A percentile compares a stretch with the other conserved stretches of the same genome.
Conservation (phyloP, 805 yeast species). For the Clavispora vitiphila region DNA sequence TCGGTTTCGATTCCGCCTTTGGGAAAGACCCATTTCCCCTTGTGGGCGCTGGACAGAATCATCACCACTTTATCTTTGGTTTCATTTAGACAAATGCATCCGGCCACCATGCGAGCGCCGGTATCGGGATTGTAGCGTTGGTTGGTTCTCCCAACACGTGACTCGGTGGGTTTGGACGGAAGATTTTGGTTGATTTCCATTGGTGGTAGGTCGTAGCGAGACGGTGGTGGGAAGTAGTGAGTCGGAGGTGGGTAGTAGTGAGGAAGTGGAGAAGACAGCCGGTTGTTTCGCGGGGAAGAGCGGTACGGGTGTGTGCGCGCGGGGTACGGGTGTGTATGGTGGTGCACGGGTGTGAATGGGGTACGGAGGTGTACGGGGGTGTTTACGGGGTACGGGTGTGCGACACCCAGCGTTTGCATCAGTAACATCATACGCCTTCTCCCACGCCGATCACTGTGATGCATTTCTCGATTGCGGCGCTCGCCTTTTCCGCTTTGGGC, state of each 20-base stretch:
- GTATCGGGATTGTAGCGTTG: constrained; percentile 54
- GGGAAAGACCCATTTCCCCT: constrained; percentile 80
- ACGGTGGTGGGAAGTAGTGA: too few relatives aligned
- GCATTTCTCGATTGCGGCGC: neutral
- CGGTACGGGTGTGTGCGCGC: neutral
- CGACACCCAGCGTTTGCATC: too few relatives aligned
- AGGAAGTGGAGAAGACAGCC: neutral
- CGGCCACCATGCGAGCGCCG: constrained; percentile 90
- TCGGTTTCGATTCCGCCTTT: constrained; percentile 94
- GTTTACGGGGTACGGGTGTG: too few relatives aligned
- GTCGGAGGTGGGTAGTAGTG: neutral
- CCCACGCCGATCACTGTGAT: neutral
- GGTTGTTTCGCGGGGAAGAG: neutral
- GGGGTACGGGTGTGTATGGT: neutral
- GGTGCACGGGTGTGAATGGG: constrained; percentile 1
- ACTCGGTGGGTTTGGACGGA: constrained; percentile 9
- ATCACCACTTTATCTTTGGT: constrained; percentile 62
- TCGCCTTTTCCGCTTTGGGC: neutral
- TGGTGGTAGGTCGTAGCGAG: neutral
- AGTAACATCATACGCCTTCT: too few relatives aligned
- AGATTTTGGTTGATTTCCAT: constrained; percentile 7
- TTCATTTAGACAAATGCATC: constrained; percentile 70
- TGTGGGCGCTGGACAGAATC: constrained; percentile 69
- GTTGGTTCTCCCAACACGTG: constrained; percentile 51
- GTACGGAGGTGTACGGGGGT: too few relatives aligned